Evolutionary conservation across 208 protist species (phyloP), one percentile per base, ranked within the genome.

Genomic region (Leishmania guyanensis): DNA sequence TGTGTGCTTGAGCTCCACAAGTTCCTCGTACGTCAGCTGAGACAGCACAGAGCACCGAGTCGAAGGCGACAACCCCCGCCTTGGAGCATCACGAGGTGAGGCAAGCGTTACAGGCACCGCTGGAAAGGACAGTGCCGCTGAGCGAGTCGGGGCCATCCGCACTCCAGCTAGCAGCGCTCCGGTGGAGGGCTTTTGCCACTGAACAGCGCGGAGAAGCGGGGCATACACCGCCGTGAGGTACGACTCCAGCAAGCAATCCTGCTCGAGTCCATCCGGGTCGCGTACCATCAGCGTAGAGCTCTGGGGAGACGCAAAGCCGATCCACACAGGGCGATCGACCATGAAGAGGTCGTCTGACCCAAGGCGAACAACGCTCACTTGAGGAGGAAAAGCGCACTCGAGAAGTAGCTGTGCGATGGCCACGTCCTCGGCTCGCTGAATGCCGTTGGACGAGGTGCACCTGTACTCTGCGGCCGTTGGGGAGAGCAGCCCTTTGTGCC

Each of bases 201-300:
- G 36, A 46, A 85, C 12, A 43, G 82, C 82, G 0, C 58, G 71
- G 5, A 85, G 82, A 16, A 85, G 71, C 2, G 82, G 82, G 14
- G 36, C 46, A 69, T 85, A 85, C 29, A 85, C 46, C 5, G 73
- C 16, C n/a, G 50, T 46, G 6, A 85, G 73, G 51, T 85, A 82
- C 22, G 82, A 65, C 16, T 79, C 60, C 73, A 85, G 65, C 50
- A 76, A 58, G 51, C 72, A 65, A 33, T 78, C 77, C 17, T 14
- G 50, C 54, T 82, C 71, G 22, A 79, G 22, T 0, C 64, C 73
- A 2, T 85, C 82, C 3, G 82, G 82, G 68, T 85, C 82, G 16
- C 53, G 72, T 64, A 85, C 82, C 43, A 85, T 66, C 46, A 85
- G 53, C 1, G n/a, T 79, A 54, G 72, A 66, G 66, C 82, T 85